Conservation (phyloP, 2,329 filamentous ascomycete species). For the Aspergillus pseudonomiae region DNA sequence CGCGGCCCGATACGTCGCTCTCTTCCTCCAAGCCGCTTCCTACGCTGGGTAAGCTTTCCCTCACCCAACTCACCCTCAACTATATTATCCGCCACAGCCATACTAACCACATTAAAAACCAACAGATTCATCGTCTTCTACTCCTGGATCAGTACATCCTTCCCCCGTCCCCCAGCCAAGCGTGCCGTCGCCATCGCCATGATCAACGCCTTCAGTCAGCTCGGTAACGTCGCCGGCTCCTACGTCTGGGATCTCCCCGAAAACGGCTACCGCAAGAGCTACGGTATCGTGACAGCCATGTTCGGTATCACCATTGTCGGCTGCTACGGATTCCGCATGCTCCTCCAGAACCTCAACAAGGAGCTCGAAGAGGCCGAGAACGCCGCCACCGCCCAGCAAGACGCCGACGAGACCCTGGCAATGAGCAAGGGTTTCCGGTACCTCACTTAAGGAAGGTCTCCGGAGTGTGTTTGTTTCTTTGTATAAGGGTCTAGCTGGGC, state of each 20-base stretch:
- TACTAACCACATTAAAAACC: not conserved
- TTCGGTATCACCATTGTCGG: constrained; percentile 65
- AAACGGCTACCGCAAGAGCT: constrained; percentile 65
- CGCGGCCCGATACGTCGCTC: constrained; percentile 67
- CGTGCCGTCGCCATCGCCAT: constrained; percentile 72
- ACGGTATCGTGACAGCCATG: constrained; percentile 64
- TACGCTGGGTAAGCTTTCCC: constrained; percentile 59
- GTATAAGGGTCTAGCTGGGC: not conserved
- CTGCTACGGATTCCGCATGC: not conserved
- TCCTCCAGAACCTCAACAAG: constrained; percentile 57
- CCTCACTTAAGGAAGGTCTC: too few species aligned
- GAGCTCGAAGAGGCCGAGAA: constrained; percentile 57
- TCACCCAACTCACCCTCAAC: not conserved
- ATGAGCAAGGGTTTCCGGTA: not conserved
- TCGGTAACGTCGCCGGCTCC: constrained; percentile 66
- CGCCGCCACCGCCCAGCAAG: not conserved
- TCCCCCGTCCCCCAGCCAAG: constrained; percentile 76
- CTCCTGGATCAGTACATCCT: constrained; percentile 75
- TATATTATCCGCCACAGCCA: not conserved
- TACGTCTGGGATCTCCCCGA: constrained; percentile 65
- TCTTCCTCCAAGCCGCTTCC: constrained; percentile 72
- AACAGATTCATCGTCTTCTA: constrained; percentile 59
- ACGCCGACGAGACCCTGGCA: not conserved
- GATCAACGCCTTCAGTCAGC: constrained; percentile 58
- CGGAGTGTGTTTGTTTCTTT: not conserved